Conservation (phyloP, 306 rosid species). For the Herpetospermum pedunculosum region DNA sequence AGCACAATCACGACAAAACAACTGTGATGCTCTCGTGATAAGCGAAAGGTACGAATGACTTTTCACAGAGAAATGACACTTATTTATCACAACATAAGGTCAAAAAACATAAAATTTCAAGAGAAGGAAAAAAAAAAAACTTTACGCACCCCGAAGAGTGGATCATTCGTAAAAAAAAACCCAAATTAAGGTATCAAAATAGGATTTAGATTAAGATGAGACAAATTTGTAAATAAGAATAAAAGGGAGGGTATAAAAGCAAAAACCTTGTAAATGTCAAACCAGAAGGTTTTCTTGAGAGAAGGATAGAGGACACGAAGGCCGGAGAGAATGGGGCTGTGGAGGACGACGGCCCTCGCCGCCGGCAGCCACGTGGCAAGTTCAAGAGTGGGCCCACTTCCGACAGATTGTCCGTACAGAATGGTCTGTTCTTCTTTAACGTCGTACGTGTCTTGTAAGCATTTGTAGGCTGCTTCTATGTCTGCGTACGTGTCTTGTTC, state of each 20-base stretch:
- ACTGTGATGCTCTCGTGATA: too few relatives aligned
- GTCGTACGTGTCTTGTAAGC: constrained; percentile 49
- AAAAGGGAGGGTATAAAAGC: not conserved
- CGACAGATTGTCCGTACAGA: constrained; percentile 59
- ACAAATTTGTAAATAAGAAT: not conserved
- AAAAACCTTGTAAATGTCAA: constrained; percentile 56
- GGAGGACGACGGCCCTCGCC: constrained; percentile 46
- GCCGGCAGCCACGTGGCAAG: constrained; percentile 40
- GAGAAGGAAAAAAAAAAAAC: too few relatives aligned
- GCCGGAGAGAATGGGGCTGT: constrained; percentile 53
- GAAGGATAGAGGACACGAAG: constrained; percentile 49
- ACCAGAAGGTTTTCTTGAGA: constrained; percentile 56
- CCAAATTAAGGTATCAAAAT: too few relatives aligned
- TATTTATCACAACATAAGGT: too few relatives aligned
- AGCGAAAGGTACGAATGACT: too few relatives aligned
- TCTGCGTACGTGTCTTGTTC: constrained; percentile 74
- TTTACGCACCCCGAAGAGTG: too few relatives aligned
- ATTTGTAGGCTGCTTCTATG: constrained; percentile 48
- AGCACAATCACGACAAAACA: too few relatives aligned
- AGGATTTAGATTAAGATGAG: too few relatives aligned
- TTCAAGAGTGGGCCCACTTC: constrained; percentile 56
- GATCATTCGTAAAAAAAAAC: too few relatives aligned
- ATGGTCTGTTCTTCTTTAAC: constrained; percentile 47
- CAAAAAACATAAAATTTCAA: too few relatives aligned
- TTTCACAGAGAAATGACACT: too few relatives aligned